phyloP scores from a whole-genome alignment of 352 stramenopile species.

The Phytophthora nicotianae region DNA sequence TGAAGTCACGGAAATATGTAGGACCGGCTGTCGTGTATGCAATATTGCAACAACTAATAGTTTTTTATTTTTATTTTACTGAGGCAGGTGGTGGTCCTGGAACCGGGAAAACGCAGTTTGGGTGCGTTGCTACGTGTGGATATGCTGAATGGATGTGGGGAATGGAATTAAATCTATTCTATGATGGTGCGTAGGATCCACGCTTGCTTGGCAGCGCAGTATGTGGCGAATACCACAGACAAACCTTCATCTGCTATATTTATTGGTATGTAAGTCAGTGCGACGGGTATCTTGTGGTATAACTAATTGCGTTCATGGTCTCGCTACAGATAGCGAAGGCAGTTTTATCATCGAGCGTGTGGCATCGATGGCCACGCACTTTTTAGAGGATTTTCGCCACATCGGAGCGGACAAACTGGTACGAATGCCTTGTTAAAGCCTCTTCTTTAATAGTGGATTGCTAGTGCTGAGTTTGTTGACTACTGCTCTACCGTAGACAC shows the following conservation, averaged over 20 bases:
- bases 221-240: conserved; percentile 21
- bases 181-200: conserved; percentile 54
- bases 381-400: conserved; percentile 75
- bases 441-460: background rate
- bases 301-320: background rate
- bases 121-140: conserved; percentile 28
- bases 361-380: conserved; percentile 77
- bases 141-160: background rate
- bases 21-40: background rate
- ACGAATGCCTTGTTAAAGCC: background rate
- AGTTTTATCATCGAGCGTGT: conserved; percentile 92
- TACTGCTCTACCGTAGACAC: conserved; percentile 34
- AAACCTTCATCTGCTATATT: conserved; percentile 44
- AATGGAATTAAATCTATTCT: background rate
- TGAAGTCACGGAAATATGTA: conserved; percentile 85
- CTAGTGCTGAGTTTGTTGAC: background rate
- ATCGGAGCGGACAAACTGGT: conserved; percentile 37
- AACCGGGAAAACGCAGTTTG: conserved; percentile 80
- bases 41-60: background rate
- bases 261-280: conserved; percentile 49
- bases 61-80: background rate
- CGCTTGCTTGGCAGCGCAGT: conserved; percentile 66
- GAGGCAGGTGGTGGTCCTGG: conserved; percentile 60
- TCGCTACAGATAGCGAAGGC: conserved; percentile 86
- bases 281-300: background rate